phyloP scores from a whole-genome alignment of 2,329 filamentous ascomycete species.

The Zalaria obscura region DNA sequence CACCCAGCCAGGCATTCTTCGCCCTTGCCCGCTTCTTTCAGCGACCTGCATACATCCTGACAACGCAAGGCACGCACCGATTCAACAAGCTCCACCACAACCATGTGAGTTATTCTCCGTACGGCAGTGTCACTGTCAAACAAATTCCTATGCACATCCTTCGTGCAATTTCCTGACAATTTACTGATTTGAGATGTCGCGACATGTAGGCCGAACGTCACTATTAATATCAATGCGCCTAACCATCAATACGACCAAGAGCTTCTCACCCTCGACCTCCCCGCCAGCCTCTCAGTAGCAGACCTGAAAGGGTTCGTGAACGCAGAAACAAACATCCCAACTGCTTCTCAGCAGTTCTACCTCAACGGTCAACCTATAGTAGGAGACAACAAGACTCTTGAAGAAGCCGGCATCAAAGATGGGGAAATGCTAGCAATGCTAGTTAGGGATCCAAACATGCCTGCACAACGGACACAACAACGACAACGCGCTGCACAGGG shows the following conservation, averaged over 20 bases:
- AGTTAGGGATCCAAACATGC: slow-evolving; percentile 38
- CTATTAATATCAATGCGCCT: slow-evolving; percentile 67
- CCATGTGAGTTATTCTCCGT: slow-evolving; percentile 3
- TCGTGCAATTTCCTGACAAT: not conserved
- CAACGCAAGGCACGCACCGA: slow-evolving; percentile 8
- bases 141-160: too few relatives aligned
- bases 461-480: slow-evolving; percentile 24
- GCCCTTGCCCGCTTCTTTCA: slow-evolving; percentile 6
- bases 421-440: slow-evolving; percentile 88
- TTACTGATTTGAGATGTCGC: not conserved
- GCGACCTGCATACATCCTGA: slow-evolving; percentile 11
- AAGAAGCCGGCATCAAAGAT: slow-evolving; percentile 66
- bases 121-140: too few relatives aligned
- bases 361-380: slow-evolving; percentile 73
- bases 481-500: slow-evolving; percentile 16
- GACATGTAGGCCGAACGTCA: slow-evolving; percentile 57
- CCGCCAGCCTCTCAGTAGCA: slow-evolving; percentile 66
- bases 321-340: slow-evolving; percentile 63
- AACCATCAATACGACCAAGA: slow-evolving; percentile 54
- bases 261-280: slow-evolving; percentile 69
- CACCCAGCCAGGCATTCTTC: not conserved
- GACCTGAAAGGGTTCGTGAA: slow-evolving; percentile 81
- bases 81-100: slow-evolving; percentile 1
- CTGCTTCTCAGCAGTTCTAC: slow-evolving; percentile 67
- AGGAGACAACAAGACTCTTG: slow-evolving; percentile 67